Conservation (phyloP, 345 rosid species). For the Balakata baccata region DNA sequence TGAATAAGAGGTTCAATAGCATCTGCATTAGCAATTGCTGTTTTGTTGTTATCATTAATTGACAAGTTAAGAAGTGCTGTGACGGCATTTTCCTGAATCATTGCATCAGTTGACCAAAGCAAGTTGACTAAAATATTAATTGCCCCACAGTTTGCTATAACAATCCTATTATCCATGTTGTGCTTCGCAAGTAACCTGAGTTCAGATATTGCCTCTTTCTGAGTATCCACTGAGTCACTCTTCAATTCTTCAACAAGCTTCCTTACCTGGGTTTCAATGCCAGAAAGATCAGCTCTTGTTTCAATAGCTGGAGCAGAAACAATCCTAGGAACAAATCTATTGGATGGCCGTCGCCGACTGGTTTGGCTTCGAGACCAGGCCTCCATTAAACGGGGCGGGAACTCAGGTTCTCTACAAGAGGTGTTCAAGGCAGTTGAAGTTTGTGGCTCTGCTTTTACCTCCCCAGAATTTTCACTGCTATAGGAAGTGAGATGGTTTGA, state of each 20-base stretch:
- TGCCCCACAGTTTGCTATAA: constrained; percentile 73
- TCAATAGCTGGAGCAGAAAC: constrained; percentile 60
- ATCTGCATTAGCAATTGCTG: constrained; percentile 59
- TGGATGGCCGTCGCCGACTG: constrained; percentile 73
- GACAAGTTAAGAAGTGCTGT: constrained; percentile 90
- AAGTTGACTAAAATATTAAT: constrained; percentile 54
- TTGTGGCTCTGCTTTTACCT: constrained; percentile 52
- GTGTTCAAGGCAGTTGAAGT: constrained; percentile 39
- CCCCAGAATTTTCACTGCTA: constrained; percentile 79
- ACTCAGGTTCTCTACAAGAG: constrained; percentile 51
- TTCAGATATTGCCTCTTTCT: constrained; percentile 54
- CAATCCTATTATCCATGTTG: constrained; percentile 71
- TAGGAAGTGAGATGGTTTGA: constrained; percentile 54
- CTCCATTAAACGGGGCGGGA: constrained; percentile 52
- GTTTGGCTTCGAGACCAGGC: constrained; percentile 57
- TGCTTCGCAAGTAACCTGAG: constrained; percentile 73
- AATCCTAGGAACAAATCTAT: constrained; percentile 65
- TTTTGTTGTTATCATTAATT: constrained; percentile 72
- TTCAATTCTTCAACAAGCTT: constrained; percentile 64
- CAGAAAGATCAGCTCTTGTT: constrained; percentile 73
- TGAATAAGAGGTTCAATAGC: constrained; percentile 74
- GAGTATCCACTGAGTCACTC: constrained; percentile 52
- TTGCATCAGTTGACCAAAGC: constrained; percentile 54
- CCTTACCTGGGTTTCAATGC: constrained; percentile 61
- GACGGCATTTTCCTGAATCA: constrained; percentile 71